Percentiles rank a stretch among this genome's conserved stretches.
phyloP scores from a whole-genome alignment of 768 basidiomycete species.

The Punctularia strigosozonata region DNA sequence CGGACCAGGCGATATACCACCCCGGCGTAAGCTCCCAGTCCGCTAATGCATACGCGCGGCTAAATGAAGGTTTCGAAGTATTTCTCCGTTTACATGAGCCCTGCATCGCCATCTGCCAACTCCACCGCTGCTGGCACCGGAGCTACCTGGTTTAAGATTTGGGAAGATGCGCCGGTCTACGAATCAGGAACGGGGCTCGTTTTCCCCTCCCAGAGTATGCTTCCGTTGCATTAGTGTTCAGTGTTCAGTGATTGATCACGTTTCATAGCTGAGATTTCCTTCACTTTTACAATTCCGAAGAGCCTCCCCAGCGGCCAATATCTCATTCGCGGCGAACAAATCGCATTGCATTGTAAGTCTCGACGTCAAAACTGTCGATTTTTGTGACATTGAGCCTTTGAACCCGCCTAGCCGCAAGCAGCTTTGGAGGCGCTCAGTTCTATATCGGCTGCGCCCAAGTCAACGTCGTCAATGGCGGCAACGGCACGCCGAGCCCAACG shows the following conservation, averaged over 20 bases:
- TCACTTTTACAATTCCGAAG: constrained; percentile 20
- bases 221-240: neutral
- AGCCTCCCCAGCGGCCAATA: constrained; percentile 21
- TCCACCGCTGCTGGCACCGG: constrained; percentile 26
- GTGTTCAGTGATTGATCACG: neutral
- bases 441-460: constrained; percentile 7
- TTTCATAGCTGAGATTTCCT: constrained; percentile 9
- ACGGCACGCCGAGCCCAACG: constrained; percentile 15
- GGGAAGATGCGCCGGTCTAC: constrained; percentile 19
- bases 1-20: neutral
- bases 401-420: constrained; percentile 14
- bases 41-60: neutral
- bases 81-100: constrained; percentile 20
- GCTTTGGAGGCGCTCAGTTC: constrained; percentile 20
- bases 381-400: constrained; percentile 10
- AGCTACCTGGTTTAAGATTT: constrained; percentile 35
- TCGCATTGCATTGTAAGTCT: neutral
- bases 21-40: neutral
- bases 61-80: too few relatives aligned
- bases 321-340: constrained; percentile 20
- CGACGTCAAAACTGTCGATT: neutral
- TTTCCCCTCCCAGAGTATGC: constrained; percentile 15
- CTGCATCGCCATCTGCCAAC: constrained; percentile 15
- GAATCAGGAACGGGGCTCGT: constrained; percentile 14
- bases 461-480: constrained; percentile 12